A percentile compares a stretch with the other conserved stretches of the same genome.
phyloP scores from a whole-genome alignment of 805 yeast species.

The Scheffersomyces stipitis region DNA sequence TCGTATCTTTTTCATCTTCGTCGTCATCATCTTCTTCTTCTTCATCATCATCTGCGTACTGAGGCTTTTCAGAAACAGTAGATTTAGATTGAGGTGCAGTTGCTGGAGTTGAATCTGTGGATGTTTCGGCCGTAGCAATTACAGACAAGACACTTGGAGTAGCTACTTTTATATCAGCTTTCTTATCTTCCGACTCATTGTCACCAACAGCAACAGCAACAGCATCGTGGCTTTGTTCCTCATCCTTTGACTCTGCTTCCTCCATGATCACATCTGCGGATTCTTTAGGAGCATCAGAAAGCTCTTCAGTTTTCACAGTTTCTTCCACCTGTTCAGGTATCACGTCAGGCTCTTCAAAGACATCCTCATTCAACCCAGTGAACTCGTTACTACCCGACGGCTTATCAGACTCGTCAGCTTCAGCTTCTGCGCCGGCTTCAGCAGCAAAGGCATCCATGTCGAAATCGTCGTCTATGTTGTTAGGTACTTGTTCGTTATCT shows the following conservation, averaged over 20 bases:
- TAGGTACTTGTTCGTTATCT: slow-evolving; percentile 2
- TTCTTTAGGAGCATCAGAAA: not conserved
- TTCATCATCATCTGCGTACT: slow-evolving; percentile 4
- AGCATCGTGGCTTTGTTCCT: too few species aligned
- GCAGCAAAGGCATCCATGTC: slow-evolving; percentile 1
- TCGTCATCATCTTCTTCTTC: slow-evolving; percentile 4
- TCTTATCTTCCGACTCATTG: slow-evolving; percentile 2
- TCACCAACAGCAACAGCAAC: not conserved
- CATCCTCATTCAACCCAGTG: not conserved
- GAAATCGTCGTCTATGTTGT: slow-evolving; percentile 3
- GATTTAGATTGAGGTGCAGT: too few species aligned
- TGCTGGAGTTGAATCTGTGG: too few species aligned
- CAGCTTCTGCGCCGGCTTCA: not conserved
- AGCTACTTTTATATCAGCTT: too few species aligned
- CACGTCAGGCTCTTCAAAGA: not conserved
- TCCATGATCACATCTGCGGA: not conserved
- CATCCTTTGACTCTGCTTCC: not conserved
- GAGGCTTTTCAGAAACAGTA: too few species aligned
- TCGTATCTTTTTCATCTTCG: too few species aligned
- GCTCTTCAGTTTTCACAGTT: not conserved
- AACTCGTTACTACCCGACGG: not conserved
- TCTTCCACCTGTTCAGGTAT: not conserved
- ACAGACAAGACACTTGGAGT: too few species aligned
- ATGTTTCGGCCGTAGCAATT: too few species aligned
- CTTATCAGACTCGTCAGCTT: not conserved